A percentile compares a stretch with the other conserved stretches of the same genome.
Conservation (phyloP, 176 grass and related monocot species). For the Avena atlantica region DNA sequence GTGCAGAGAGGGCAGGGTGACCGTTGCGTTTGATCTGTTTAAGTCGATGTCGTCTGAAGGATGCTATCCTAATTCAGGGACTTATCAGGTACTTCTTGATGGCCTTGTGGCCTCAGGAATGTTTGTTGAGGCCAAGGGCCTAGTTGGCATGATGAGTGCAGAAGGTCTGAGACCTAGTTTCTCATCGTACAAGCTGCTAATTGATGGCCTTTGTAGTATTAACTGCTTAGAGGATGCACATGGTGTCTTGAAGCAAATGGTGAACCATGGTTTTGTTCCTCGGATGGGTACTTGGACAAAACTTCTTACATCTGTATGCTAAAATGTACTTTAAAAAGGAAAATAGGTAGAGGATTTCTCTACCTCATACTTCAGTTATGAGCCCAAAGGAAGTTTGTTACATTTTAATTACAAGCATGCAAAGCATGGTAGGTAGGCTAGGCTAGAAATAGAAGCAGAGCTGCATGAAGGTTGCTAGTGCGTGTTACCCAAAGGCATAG, state of each 20-base stretch:
- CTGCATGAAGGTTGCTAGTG: background rate
- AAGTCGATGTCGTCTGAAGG: constrained; percentile 63
- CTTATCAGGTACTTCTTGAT: constrained; percentile 79
- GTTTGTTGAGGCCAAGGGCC: constrained; percentile 60
- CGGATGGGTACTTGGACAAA: constrained; percentile 78
- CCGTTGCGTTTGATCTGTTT: constrained; percentile 56
- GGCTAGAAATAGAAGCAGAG: background rate
- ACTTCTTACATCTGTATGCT: constrained; percentile 56
- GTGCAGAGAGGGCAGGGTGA: constrained; percentile 62
- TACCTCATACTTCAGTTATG: background rate
- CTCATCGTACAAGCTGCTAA: constrained; percentile 73
- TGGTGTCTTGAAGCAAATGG: constrained; percentile 75
- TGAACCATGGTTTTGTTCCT: constrained; percentile 79
- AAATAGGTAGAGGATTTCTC: background rate
- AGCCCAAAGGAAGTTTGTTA: background rate
- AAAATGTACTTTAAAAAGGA: background rate
- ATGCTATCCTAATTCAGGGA: constrained; percentile 82
- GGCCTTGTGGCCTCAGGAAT: constrained; percentile 65
- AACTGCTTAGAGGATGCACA: constrained; percentile 63
- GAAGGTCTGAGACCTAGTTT: constrained; percentile 70
- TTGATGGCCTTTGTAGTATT: constrained; percentile 77
- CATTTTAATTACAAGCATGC: too few species aligned
- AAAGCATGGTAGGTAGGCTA: background rate
- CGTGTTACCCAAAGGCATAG: background rate
- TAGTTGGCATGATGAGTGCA: constrained; percentile 63